A percentile compares a stretch with the other conserved stretches of the same genome.
Evolutionary conservation across 306 rosid genomes (phyloP).

Genomic region (Glycyrrhiza uralensis): DNA sequence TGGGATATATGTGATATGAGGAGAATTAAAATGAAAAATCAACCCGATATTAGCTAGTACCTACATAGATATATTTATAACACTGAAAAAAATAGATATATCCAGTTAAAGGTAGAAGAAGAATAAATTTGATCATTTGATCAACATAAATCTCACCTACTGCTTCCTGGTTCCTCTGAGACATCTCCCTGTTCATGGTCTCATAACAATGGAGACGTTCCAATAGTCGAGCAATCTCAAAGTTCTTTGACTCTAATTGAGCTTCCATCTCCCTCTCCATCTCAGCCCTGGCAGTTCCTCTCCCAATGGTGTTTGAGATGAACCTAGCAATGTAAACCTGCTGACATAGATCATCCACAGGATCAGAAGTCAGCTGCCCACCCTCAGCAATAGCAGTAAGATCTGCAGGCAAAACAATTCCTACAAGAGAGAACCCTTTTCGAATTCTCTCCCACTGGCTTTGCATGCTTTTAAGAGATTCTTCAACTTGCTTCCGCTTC

Average conservation of each 20-base stretch:
- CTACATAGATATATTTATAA: not conserved
- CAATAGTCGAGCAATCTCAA: conserved; percentile 81
- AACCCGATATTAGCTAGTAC: not conserved
- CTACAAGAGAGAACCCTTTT: conserved; percentile 56
- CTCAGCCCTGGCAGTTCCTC: conserved; percentile 84
- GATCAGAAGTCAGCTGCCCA: conserved; percentile 49
- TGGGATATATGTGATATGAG: not conserved
- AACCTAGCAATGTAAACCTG: conserved; percentile 81
- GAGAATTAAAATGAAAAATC: not conserved
- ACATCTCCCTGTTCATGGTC: conserved; percentile 96
- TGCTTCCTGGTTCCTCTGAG: conserved; percentile 94
- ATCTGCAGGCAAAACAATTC: conserved; percentile 66
- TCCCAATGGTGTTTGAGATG: conserved; percentile 75
- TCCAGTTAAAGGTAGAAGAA: not conserved
- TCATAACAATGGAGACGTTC: conserved; percentile 88
- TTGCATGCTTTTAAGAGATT: conserved; percentile 57
- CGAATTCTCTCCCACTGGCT: conserved; percentile 79
- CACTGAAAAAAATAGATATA: not conserved
- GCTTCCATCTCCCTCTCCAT: conserved; percentile 76
- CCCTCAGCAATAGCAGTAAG: conserved; percentile 34
- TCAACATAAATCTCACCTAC: conserved; percentile 58
- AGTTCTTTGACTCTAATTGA: conserved; percentile 70
- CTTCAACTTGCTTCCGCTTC: conserved; percentile 83
- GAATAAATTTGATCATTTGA: not conserved
- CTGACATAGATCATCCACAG: conserved; percentile 62